These are phyloP conservation scores for Trypanosoma rangeli DNA, from an alignment of 208 protist species.

Conservation along the genomic window DNA sequence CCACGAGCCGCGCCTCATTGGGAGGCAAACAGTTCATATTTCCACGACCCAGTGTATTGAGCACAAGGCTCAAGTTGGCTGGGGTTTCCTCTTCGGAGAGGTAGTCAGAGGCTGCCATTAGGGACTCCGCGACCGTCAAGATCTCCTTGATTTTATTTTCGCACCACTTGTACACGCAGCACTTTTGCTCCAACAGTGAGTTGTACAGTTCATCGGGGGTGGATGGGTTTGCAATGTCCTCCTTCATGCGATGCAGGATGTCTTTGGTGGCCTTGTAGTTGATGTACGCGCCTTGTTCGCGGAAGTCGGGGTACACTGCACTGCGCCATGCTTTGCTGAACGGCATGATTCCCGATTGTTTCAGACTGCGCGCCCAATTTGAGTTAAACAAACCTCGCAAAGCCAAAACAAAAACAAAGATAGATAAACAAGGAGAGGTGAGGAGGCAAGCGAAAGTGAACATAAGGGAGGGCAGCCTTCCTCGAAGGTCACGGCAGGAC, in stretches of 20 bases:
- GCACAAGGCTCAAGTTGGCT: conserved; percentile 43
- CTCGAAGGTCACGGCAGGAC: neutral
- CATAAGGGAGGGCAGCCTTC: neutral
- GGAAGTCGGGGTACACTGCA: conserved; percentile 85
- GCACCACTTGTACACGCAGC: conserved; percentile 70
- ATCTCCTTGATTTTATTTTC: conserved; percentile 69
- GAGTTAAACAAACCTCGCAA: too few relatives aligned
- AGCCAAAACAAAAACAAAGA: conserved; percentile 31
- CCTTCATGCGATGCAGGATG: conserved; percentile 86
- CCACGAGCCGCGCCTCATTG: conserved; percentile 58
- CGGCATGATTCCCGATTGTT: conserved; percentile 38
- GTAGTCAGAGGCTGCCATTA: conserved; percentile 56
- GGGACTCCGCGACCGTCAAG: conserved; percentile 48
- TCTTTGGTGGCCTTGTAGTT: conserved; percentile 89
- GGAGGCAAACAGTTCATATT: conserved; percentile 38
- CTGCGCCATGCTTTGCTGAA: conserved; percentile 85
- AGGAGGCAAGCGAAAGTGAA: conserved; percentile 12
- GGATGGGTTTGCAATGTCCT: conserved; percentile 79
- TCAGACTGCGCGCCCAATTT: neutral
- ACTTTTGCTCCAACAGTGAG: conserved; percentile 70
- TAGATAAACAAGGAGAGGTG: conserved; percentile 17
- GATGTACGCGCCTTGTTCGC: conserved; percentile 75
- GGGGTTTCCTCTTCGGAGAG: conserved; percentile 45
- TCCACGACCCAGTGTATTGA: conserved; percentile 25
- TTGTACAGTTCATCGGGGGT: conserved; percentile 79